A percentile compares a stretch with the other conserved stretches of the same genome.
Conservation (phyloP, 495 filamentous ascomycete genomes). For the Podospora comata region DNA sequence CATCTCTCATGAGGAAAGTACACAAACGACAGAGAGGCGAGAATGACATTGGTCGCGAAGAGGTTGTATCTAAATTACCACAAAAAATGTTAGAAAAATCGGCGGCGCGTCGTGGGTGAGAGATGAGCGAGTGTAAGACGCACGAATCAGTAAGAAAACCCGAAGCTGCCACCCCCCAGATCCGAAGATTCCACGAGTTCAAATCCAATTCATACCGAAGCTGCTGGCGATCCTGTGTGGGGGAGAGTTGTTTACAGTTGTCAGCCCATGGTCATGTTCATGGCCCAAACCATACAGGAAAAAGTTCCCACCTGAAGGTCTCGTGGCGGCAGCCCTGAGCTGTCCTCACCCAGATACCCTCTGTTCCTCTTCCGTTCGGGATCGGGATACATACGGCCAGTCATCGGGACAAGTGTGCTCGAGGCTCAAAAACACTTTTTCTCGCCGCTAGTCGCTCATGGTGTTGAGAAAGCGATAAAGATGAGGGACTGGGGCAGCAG, state of each 20-base stretch:
- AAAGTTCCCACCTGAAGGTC: conserved; percentile 27
- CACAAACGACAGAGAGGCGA: conserved; percentile 59
- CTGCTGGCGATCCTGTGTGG: conserved; percentile 33
- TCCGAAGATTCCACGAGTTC: conserved; percentile 40
- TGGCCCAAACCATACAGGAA: background rate
- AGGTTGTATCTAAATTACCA: conserved; percentile 45
- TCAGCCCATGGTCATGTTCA: conserved; percentile 2
- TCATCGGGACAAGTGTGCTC: conserved; percentile 9
- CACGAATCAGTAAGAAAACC: conserved; percentile 70
- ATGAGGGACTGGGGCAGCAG: background rate
- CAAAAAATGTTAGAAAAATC: background rate
- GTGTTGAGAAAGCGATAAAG: background rate
- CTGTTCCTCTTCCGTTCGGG: conserved; percentile 30
- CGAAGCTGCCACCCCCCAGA: conserved; percentile 57
- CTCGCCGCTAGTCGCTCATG: background rate
- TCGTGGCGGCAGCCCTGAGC: conserved; percentile 27
- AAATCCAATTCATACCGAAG: conserved; percentile 38
- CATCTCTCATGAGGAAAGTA: conserved; percentile 52
- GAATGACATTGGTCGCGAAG: conserved; percentile 63
- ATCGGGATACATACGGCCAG: conserved; percentile 28
- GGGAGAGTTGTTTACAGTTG: background rate
- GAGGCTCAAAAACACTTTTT: background rate
- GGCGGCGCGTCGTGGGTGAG: background rate
- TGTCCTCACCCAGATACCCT: conserved; percentile 33
- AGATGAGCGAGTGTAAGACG: conserved; percentile 19